These are phyloP conservation scores for Rhododendron vialii DNA, from an alignment of 148 eudicot species.

Conservation along the genomic window DNA sequence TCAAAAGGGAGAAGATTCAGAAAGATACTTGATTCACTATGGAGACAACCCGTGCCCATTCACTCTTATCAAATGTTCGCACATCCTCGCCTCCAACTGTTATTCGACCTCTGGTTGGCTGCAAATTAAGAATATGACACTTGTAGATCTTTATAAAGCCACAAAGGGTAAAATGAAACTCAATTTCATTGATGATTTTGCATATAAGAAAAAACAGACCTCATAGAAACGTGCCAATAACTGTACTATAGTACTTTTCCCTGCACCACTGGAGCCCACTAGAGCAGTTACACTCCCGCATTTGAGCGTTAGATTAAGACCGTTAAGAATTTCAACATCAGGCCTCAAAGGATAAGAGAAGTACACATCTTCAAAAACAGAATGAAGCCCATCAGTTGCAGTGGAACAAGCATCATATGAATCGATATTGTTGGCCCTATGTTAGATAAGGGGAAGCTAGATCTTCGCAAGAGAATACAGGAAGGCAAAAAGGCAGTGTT, in stretches of 20 bases:
- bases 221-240: slow-evolving; percentile 94
- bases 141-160: slow-evolving; percentile 8
- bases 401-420: neutral
- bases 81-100: slow-evolving; percentile 94
- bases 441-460: neutral
- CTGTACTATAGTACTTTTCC: slow-evolving; percentile 96
- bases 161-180: neutral
- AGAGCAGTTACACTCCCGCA: slow-evolving; percentile 90
- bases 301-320: slow-evolving; percentile 69
- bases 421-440: neutral
- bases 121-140: slow-evolving; percentile 19
- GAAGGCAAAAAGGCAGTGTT: neutral
- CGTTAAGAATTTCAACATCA: slow-evolving; percentile 72
- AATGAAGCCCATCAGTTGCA: neutral
- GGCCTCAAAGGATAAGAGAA: slow-evolving; percentile 95
- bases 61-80: slow-evolving; percentile 89
- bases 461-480: neutral
- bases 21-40: slow-evolving; percentile 80
- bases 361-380: slow-evolving; percentile 63
- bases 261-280: slow-evolving; percentile 98
- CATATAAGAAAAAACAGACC: slow-evolving; percentile 30
- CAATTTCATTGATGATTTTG: neutral
- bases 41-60: slow-evolving; percentile 94
- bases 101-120: slow-evolving; percentile 86
- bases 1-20: neutral